A percentile compares a stretch with the other conserved stretches of the same genome.
Conservation (phyloP, 345 rosid species). For the Lumnitzera racemosa region DNA sequence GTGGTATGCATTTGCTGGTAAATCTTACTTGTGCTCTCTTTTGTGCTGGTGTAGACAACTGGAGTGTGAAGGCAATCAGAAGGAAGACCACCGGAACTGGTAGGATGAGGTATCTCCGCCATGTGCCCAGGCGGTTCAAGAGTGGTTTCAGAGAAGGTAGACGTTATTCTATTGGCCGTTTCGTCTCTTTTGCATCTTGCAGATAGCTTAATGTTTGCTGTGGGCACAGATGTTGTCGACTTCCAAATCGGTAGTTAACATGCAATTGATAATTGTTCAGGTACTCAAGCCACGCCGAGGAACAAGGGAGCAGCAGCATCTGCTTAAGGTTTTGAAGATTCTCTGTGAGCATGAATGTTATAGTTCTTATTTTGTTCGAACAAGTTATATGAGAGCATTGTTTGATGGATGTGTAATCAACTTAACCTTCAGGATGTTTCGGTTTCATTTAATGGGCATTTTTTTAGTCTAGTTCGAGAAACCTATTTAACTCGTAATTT, state of each 20-base stretch:
- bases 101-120: constrained; percentile 84
- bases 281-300: constrained; percentile 82
- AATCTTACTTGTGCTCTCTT: neutral
- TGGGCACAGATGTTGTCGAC: too few relatives aligned
- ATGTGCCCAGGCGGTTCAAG: constrained; percentile 86
- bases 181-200: neutral
- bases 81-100: constrained; percentile 98
- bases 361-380: neutral
- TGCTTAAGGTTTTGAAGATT: constrained; percentile 24
- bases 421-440: neutral
- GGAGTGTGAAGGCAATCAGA: constrained; percentile 97
- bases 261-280: constrained; percentile 14
- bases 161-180: neutral
- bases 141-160: constrained; percentile 90
- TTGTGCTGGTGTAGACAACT: constrained; percentile 47
- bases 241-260: too few relatives aligned
- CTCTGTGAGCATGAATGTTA: neutral
- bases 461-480: neutral
- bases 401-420: constrained; percentile 1
- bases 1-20: neutral
- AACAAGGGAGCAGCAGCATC: constrained; percentile 50
- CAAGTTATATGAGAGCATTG: neutral
- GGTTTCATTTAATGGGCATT: constrained; percentile 6
- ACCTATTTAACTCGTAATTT: too few relatives aligned
- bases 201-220: neutral